These are phyloP conservation scores for Vaccinium macrocarpon DNA, from an alignment of 148 eudicot genomes.

Conservation along the genomic window DNA sequence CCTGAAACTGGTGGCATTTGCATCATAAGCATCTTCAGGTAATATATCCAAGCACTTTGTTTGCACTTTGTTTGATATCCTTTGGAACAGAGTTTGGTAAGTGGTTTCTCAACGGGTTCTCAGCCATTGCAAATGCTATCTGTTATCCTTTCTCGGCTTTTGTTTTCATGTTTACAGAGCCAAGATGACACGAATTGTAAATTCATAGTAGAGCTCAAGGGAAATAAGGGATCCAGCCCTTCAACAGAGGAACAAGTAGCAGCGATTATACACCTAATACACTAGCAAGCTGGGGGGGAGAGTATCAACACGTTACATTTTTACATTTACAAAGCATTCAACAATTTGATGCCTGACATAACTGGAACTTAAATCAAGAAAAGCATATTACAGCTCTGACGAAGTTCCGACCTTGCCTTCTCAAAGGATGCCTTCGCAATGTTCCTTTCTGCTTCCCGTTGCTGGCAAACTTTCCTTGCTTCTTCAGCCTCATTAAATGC, in stretches of 20 bases:
- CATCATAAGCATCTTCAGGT: no score
- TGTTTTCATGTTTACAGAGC: background rate
- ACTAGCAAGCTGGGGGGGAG: background rate
- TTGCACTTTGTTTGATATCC: no score
- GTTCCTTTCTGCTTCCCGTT: slow-evolving; percentile 3
- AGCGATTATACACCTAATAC: no score
- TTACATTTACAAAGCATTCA: background rate
- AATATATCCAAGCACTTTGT: no score
- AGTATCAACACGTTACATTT: background rate
- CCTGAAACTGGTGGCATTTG: no score
- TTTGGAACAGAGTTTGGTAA: no score
- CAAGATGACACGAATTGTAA: background rate
- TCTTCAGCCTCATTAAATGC: slow-evolving; percentile 14
- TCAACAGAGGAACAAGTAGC: background rate
- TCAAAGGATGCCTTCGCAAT: slow-evolving; percentile 27
- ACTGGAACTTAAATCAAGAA: background rate
- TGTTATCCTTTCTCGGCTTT: background rate
- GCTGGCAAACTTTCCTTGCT: background rate
- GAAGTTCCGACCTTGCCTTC: slow-evolving; percentile 16
- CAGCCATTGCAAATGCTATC: slow-evolving; percentile 26
- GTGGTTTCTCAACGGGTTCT: no score
- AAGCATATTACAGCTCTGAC: background rate
- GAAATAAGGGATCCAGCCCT: background rate
- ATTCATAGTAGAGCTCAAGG: background rate
- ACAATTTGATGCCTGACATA: background rate